Conservation (phyloP, 1,139 yeast species). For the Scheffersomyces lignicola region DNA sequence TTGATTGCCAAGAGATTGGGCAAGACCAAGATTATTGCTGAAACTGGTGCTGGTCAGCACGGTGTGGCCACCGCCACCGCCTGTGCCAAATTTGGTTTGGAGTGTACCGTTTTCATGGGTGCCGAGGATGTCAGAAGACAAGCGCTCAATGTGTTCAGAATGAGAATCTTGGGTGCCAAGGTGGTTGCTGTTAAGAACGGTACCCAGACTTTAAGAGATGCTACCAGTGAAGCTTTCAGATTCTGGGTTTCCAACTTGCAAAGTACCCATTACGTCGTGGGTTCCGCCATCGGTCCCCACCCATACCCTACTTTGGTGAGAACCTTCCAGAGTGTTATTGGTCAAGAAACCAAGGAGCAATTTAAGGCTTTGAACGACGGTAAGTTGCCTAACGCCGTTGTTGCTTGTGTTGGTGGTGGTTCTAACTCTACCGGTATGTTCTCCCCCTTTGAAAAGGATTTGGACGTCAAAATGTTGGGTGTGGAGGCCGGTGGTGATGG, state of each 20-base stretch:
- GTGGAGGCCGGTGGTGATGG: conserved; percentile 99
- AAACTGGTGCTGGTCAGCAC: conserved; percentile 99
- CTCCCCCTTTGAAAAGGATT: conserved; percentile 86
- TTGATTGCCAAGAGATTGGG: conserved; percentile 90
- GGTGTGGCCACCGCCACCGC: conserved; percentile 99
- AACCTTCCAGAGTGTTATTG: conserved; percentile 97
- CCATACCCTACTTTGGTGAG: conserved; percentile 98
- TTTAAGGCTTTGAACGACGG: conserved; percentile 77
- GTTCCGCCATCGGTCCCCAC: conserved; percentile 99
- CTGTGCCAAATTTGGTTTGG: conserved; percentile 94
- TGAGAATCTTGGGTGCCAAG: conserved; percentile 93
- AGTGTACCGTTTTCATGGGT: conserved; percentile 98
- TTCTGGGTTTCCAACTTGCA: conserved; percentile 89
- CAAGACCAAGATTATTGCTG: conserved; percentile 88
- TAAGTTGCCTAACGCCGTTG: conserved; percentile 86
- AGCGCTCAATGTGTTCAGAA: conserved; percentile 95
- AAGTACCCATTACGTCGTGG: conserved; percentile 90
- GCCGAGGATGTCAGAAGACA: conserved; percentile 99
- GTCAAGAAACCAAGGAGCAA: conserved; percentile 91
- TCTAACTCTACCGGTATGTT: conserved; percentile 96
- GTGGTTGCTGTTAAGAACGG: conserved; percentile 94
- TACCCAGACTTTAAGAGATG: conserved; percentile 94
- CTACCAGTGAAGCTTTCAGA: conserved; percentile 95
- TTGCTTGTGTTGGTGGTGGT: conserved; percentile 99
- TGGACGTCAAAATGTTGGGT: conserved; percentile 77